phyloP scores from a whole-genome alignment of 2,329 filamentous ascomycete genomes.

The Penicillium sp. region DNA sequence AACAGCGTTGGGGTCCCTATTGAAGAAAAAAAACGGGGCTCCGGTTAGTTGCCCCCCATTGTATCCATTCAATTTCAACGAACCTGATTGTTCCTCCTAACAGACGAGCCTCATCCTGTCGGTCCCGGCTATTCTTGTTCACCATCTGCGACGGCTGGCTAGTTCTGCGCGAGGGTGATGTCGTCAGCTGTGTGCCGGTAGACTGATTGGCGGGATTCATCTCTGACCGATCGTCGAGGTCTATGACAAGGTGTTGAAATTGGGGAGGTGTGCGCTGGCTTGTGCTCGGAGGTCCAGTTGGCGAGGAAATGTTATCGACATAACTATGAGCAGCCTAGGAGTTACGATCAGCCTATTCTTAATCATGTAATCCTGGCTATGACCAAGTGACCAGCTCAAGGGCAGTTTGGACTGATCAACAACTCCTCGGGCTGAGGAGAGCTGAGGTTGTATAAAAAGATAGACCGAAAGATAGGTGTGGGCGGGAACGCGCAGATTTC shows the following conservation, averaged over 20 bases:
- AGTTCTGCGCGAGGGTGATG: conserved; percentile 3
- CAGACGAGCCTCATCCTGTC: conserved; percentile 23
- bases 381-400: not conserved
- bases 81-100: conserved; percentile 18
- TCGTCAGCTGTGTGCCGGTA: conserved; percentile 15
- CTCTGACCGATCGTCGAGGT: conserved; percentile 15
- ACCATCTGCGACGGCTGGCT: conserved; percentile 20
- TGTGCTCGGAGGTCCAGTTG: conserved; percentile 11
- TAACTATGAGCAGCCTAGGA: conserved; percentile 20
- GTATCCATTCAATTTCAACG: not conserved
- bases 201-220: conserved; percentile 5
- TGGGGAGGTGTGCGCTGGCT: conserved; percentile 15
- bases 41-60: not conserved
- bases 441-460: not conserved
- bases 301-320: conserved; percentile 15
- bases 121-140: conserved; percentile 12
- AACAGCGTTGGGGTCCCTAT: conserved; percentile 25
- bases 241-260: conserved; percentile 11
- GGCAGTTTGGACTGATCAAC: not conserved
- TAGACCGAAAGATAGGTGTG: not conserved
- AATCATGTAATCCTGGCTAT: not conserved
- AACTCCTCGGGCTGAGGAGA: not conserved
- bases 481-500: not conserved
- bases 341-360: conserved; percentile 5
- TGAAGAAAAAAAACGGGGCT: not conserved